These are phyloP conservation scores for Nitzschia sp. DNA, from an alignment of 108 stramenopile genomes.

Conservation along the genomic window DNA sequence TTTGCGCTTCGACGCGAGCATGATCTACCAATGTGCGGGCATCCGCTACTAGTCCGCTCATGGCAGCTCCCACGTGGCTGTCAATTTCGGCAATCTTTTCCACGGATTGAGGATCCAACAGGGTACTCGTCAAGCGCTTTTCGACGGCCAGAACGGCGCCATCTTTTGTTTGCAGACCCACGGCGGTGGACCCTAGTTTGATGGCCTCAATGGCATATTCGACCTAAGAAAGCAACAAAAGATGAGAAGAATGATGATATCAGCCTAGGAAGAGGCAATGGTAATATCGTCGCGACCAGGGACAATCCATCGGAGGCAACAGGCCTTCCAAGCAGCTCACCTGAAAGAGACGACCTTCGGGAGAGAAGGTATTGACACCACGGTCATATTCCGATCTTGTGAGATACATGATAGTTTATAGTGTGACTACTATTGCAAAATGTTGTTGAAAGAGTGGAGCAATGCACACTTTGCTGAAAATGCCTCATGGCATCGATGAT, in stretches of 20 bases:
- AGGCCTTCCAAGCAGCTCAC: too few species aligned
- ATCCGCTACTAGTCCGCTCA: conserved; percentile 97
- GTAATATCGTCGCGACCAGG: too few species aligned
- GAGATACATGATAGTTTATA: conserved; percentile 74
- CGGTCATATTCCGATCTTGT: conserved; percentile 98
- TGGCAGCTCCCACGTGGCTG: conserved; percentile 95
- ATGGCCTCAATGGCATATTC: conserved; percentile 99
- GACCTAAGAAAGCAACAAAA: conserved; percentile 44
- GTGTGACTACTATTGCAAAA: neutral
- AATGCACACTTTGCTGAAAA: too few species aligned
- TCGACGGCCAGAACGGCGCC: conserved; percentile 97
- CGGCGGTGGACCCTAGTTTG: conserved; percentile 96
- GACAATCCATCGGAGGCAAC: too few species aligned
- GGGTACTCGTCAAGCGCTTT: conserved; percentile 92
- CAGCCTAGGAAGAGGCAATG: neutral
- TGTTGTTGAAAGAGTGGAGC: neutral
- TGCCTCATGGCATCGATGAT: too few species aligned
- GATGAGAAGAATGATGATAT: conserved; percentile 1
- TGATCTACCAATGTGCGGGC: conserved; percentile 98
- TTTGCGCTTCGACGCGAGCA: conserved; percentile 99
- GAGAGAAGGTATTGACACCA: conserved; percentile 99
- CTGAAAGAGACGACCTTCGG: conserved; percentile 99
- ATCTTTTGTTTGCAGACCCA: conserved; percentile 94
- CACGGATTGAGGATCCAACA: conserved; percentile 93
- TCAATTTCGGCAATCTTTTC: conserved; percentile 99